Base-by-base conservation (phyloP, 2,329 filamentous ascomycete species). In the Aspergillaceae sp. region DNA sequence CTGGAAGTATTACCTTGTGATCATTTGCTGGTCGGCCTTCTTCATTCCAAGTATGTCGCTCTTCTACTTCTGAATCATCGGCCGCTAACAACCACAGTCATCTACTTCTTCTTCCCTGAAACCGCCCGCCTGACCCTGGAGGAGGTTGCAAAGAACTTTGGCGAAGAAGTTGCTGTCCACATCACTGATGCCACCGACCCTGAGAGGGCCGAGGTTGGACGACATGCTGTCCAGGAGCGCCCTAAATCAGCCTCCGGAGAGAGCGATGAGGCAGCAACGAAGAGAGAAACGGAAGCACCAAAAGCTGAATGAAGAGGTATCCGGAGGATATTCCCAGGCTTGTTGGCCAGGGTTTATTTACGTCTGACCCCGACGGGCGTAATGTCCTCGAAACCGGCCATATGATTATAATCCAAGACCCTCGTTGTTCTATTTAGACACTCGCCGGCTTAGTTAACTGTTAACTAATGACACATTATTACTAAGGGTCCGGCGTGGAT, bases 1-100 rank as follows among this genome's bases (percentile, higher is more conserved):
- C 4, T 76, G 73, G 74, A 75, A 73, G 54, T 76, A 73, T 53
- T 75, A 74, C 48, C 62, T 75, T 1, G 65, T 75, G 28, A 67
- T 74, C 30, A 72, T 74, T 29, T 60, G 59, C 42, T 74, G 70
- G 69, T 71, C 64, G 28, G 57, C 56, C 29, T 53, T 69, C 42
- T 70, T 70, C 48, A 63, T 72, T 50, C 70, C 70, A 29, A 48
- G 62, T 63, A 58, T 26, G 56, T 27, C 26, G 7, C 7, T 29
- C 5, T 30, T 5, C 4, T 29, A 26, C 8, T 34, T 9, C 10
- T n/a, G 11, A 7, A 29, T n/a, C 5, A 11, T 7, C 2, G 10
- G 10, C 40, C n/a, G 29, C 47, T 54, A 41, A 54, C 43, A 8
- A 6, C 2, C n/a, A 19, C 29, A 67, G 65, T 67, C 10, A 64